Conservation (phyloP, 257 asterid species). For the Fraxinus americana region DNA sequence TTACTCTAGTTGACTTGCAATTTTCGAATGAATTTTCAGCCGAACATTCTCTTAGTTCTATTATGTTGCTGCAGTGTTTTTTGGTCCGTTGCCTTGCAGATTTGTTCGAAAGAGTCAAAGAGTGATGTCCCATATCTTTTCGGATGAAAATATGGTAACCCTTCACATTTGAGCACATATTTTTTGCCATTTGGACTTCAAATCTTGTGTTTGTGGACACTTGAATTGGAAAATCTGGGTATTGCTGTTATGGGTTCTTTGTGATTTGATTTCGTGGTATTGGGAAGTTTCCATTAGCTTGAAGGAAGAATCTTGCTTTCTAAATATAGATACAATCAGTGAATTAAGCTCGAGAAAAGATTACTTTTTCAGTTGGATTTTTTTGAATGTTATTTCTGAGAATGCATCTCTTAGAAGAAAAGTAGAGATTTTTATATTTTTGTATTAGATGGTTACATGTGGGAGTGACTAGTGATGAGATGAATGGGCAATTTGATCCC, state of each 20-base stretch:
- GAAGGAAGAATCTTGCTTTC: not conserved
- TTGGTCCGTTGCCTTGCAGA: constrained; percentile 12
- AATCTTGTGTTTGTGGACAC: constrained; percentile 43
- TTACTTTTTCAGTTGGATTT: constrained; percentile 20
- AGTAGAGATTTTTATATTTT: constrained; percentile 23
- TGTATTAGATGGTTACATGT: constrained; percentile 2
- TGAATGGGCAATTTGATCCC: constrained; percentile 11
- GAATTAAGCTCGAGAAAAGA: not conserved
- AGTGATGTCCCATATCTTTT: constrained; percentile 37
- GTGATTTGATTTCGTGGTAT: constrained; percentile 19
- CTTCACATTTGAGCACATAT: constrained; percentile 19
- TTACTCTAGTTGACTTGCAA: not conserved
- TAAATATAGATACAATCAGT: not conserved
- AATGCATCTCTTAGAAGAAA: constrained; percentile 23
- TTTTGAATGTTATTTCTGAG: constrained; percentile 24
- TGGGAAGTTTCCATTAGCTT: constrained; percentile 16
- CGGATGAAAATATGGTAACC: constrained; percentile 40
- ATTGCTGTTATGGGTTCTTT: constrained; percentile 16
- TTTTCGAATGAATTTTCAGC: not conserved
- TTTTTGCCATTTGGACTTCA: constrained; percentile 29
- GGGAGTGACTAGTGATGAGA: constrained; percentile 2
- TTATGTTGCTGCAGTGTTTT: constrained; percentile 17
- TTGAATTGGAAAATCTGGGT: constrained; percentile 19
- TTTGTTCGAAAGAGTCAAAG: constrained; percentile 28
- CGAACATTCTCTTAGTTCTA: constrained; percentile 11